A percentile compares a stretch with the other conserved stretches of the same genome.
phyloP scores from a whole-genome alignment of 2,329 filamentous ascomycete genomes.

The Emmonsiellopsis sp. region DNA sequence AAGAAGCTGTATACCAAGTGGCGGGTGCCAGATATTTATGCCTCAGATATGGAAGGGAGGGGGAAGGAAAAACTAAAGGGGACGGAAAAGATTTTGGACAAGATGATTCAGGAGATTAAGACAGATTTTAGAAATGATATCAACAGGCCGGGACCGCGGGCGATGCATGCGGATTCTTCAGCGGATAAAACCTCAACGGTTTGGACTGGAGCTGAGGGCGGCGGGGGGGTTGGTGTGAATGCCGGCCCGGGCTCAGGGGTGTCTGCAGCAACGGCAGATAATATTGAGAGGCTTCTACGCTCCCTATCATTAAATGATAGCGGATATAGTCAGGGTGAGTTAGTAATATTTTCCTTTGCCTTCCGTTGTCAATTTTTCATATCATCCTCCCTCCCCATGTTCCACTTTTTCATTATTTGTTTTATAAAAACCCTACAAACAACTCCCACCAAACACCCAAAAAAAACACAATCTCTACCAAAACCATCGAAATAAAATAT shows the following conservation, averaged over 20 bases:
- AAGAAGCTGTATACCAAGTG: conserved; percentile 1
- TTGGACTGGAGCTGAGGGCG: not conserved
- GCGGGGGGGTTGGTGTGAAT: not conserved
- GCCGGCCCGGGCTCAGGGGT: not conserved
- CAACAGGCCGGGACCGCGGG: not conserved
- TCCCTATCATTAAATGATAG: too few species aligned
- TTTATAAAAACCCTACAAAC: too few species aligned
- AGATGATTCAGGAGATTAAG: not conserved
- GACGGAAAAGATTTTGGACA: not conserved
- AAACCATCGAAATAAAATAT: too few species aligned
- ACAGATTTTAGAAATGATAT: not conserved
- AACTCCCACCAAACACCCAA: too few species aligned
- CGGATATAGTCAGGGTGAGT: too few species aligned
- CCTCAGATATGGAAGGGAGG: not conserved
- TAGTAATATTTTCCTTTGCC: too few species aligned
- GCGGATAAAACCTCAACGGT: not conserved
- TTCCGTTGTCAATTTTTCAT: too few species aligned
- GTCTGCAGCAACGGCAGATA: too few species aligned
- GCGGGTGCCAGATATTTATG: not conserved
- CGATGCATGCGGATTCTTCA: conserved; percentile 1
- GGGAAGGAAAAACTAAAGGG: not conserved
- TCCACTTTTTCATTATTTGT: too few species aligned
- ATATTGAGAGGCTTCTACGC: too few species aligned
- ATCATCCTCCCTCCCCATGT: too few species aligned
- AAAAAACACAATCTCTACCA: too few species aligned